Base-by-base conservation (phyloP, 2,329 filamentous ascomycete species). In the Aureobasidium mangrovei region DNA sequence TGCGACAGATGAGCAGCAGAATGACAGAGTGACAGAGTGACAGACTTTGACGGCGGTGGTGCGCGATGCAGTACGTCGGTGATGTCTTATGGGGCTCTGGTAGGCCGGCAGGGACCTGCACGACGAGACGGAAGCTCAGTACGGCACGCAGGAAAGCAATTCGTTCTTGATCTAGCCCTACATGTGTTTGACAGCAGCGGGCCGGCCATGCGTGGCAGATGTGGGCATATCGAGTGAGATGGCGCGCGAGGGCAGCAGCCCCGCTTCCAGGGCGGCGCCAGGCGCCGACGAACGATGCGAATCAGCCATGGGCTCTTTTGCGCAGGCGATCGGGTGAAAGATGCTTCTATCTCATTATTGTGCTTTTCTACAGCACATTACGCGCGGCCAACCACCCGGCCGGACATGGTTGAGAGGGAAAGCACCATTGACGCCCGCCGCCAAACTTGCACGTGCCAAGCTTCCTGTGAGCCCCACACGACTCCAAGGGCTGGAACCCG, bases 1-100 rank as follows among this genome's bases (percentile, higher is more conserved):
- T 35, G 47, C 47, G 38, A 42, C 7, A 4, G 18, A 18, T 18
- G 18, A 18, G 18, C 18, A 18, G 18, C 18, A 35, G 32, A 35
- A 35, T 12, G 7, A 35, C 32, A 35, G 32, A 12, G 10, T 35
- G 32, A 6, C n/a, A 12, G n/a, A 18, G 31, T 5, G 4, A 26
- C 9, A 55, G 61, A 81, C 79, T 73, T 86, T 86, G 58, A 86
- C 81, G 61, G 74, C 75, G 67, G 78, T 76, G 44, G 79, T 78
- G 43, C 76, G 73, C 53, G 82, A 84, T 49, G 79, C 77, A 53
- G 77, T 77, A 58, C 82, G 78, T 60, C 74, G 76, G 69, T 85
- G 81, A 66, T 86, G 83, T 69, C 83, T 75, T 47, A 82, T 72
- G n/a, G 81, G 82, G 63, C 78, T 83, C 59, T 80, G 77, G 67